Evolutionary conservation across 805 yeast species (phyloP), one percentile per base, ranked within the genome.

Genomic region (Metschnikowia kunwiensis): DNA sequence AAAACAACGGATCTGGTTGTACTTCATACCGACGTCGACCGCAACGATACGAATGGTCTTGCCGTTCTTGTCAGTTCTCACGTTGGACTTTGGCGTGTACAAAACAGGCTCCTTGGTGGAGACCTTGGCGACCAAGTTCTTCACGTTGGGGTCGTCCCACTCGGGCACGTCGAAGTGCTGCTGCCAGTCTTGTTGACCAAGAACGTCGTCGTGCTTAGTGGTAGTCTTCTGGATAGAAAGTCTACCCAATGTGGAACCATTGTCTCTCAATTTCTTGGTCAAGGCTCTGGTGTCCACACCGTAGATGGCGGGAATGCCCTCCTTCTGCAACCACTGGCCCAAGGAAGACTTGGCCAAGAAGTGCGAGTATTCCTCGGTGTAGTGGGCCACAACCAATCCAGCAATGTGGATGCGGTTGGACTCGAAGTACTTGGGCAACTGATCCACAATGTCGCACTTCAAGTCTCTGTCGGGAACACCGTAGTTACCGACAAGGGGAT

Each of bases 1-100:
- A 49, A 93, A 91, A 65, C 98, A 93, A 65, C 99, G 83, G 57
- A 93, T 86, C 71, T 93, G 99, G 68, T 93, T 93, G 72, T 73
- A 91, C 68, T 93, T 93, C 86, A 93, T 86, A 75, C 99, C 99
- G 40, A 89, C 96, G 65, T 93, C 99, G 46, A 93, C 72, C 15
- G 96, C 96, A 24, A 93, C 64, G 47, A 93, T 84, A 63, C 93
- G 80, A 48, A 91, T 63, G 28, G 80, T 70, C 55, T 83, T 80
- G 34, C 96, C 96, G 58, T 82, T 71, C 67, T 51, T 80, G 74
- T 50, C 86, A 18, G 60, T 37, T 79, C 54, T 74, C 51, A 61
- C 54, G 42, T 74, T 69, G 11, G 73, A 57, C 41, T 78, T 76
- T 34, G 97, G 97, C 22, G 75, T 69, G 68, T 84, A 93, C 45